Base-by-base conservation (phyloP, 2,329 filamentous ascomycete species). In the Fusarium lyarnte region DNA sequence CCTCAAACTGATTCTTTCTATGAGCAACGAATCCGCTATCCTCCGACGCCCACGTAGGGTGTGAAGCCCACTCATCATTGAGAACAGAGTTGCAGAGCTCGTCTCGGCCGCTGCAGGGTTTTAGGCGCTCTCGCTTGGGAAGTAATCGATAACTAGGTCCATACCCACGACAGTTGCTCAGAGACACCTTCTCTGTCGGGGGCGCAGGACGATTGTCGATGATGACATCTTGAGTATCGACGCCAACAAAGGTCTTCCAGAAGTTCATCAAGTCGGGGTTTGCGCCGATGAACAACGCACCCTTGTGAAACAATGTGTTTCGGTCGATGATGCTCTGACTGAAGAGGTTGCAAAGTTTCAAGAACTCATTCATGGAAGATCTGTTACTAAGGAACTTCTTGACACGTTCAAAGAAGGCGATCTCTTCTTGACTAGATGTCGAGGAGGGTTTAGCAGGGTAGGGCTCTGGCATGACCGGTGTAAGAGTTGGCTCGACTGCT, bases 11-110 rank as follows among this genome's bases (percentile, higher is more conserved):
- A 77, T 99, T 99, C 88, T 99, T 99, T 70, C 95, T 91, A 83
- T 99, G 96, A 17, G 96, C 96, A 66, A 99, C 95, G 77, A 99
- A 99, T 1, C 96, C 96, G 47, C 94, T 97, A 79, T 99, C 96
- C 82, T 99, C 96, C 2, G 95, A 98, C 3, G 95, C 96, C 96
- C 96, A 99, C 0, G 96, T 99, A 7, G 96, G 96, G 83, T 99
- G 96, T 31, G 95, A 98, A 4, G 96, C 96, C 96, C 96, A 99
- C 75, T 98, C 94, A 76, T 99, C 96, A 74, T 99, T 99, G 60
- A 99, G 86, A 2, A 99, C 95, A 29, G 92, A 92, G 74, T 94
- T 92, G 83, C 96, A 99, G 75, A 99, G 91, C 81, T 97, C 94
- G 79, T 99, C 96, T 49, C 96, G 93, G 16, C 96, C 96, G 78